Conservation (phyloP, 139 green algal genomes). For the Chlorella sp. region DNA sequence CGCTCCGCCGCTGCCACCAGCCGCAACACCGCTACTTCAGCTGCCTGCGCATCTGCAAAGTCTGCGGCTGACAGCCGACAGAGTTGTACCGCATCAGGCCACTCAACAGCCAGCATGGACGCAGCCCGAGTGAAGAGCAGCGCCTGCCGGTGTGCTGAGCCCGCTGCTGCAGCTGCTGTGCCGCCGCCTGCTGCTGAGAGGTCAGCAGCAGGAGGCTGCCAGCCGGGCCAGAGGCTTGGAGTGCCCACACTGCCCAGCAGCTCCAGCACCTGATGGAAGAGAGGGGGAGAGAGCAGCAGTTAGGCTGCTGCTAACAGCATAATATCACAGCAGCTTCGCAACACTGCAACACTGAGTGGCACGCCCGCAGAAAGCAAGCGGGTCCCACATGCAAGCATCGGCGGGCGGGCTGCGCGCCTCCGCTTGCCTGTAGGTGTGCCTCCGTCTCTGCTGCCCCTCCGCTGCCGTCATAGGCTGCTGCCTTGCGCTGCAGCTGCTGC, state of each 20-base stretch:
- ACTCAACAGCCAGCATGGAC: constrained; percentile 1
- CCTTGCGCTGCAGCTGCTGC: constrained; percentile 17
- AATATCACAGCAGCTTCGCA: no score
- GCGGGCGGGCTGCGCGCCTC: no score
- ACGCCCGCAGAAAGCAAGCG: no score
- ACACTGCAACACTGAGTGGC: no score
- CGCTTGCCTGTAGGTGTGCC: constrained; percentile 10
- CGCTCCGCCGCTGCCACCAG: constrained; percentile 7
- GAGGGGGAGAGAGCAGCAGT: background rate
- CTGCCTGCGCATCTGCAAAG: constrained; percentile 1
- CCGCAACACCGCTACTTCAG: constrained; percentile 8
- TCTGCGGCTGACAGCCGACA: constrained; percentile 22
- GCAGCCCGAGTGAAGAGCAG: constrained; percentile 24
- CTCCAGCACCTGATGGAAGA: constrained; percentile 35
- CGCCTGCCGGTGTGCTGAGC: constrained; percentile 15
- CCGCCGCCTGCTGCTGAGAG: background rate
- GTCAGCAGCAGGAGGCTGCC: background rate
- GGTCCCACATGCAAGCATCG: no score
- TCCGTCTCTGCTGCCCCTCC: constrained; percentile 6
- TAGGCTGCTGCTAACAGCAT: no score
- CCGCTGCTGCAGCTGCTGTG: background rate
- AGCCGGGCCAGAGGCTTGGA: constrained; percentile 36
- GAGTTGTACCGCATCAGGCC: constrained; percentile 26
- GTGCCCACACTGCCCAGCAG: constrained; percentile 39
- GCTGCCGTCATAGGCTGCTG: background rate